Base-by-base conservation (phyloP, 176 grass and related monocot species). In the Oryza officinalis region DNA sequence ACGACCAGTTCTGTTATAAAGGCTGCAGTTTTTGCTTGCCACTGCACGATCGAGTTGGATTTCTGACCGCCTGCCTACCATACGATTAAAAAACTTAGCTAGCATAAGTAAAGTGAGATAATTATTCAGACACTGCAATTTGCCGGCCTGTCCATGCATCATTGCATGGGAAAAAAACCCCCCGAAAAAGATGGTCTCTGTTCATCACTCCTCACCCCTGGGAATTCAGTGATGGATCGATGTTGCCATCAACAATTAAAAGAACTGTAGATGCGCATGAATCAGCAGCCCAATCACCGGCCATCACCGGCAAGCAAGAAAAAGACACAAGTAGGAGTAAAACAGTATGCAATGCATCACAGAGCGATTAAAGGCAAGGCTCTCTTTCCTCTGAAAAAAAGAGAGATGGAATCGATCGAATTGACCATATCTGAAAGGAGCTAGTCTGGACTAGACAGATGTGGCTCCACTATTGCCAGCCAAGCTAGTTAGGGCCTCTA, bases 271-370 rank as follows among this genome's bases (percentile, higher is more conserved):
- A 43, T 44, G 25, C 14, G 8, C 50, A 72, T 72, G 52, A 63
- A 63, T 72, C 46, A 59, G 47, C 47, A 5, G 79, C 66, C 32
- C 67, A 59, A 60, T 71, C 79, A 61, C n/a, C 49, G 49, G 31
- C 46, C 27, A n/a, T 27, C 67, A 11, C 67, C 71, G 18, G 14
- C 77, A 17, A 17, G 18, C 59, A 65, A 18, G 37, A 78, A 59
- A 77, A 14, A 45, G 26, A 43, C 37, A 38, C 22, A n/a, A 76
- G 27, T 8, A 38, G 37, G 6, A 38, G 37, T 25, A 50, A 65
- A 75, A 26, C 15, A 46, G 23, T 49, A 49, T 13, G 45, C 23
- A 50, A 30, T 7, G 46, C 23, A 50, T 15, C 45, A 27, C 33
- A 47, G 5, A 31, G 18, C 13, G 12, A 50, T 15, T 80, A 67